Percentiles rank a stretch among this genome's conserved stretches.
phyloP scores from a whole-genome alignment of 805 yeast genomes.

The Candida peoriensis region DNA sequence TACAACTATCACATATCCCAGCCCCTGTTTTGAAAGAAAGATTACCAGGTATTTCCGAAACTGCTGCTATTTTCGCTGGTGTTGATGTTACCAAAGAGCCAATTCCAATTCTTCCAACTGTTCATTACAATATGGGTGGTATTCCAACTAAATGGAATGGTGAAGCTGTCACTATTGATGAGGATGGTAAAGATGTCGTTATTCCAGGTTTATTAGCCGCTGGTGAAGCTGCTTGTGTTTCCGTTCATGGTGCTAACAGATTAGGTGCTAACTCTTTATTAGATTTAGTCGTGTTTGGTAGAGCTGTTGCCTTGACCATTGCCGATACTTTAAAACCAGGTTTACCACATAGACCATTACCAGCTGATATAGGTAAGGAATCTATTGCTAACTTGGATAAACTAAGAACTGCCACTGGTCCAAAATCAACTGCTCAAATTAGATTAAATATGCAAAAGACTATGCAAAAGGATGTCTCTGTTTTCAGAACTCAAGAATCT shows the following conservation, averaged over 20 bases:
- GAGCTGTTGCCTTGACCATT: slow-evolving; percentile 95
- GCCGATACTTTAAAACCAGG: slow-evolving; percentile 84
- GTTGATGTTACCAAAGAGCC: slow-evolving; percentile 99
- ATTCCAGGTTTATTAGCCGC: slow-evolving; percentile 94
- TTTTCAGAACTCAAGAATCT: slow-evolving; percentile 89
- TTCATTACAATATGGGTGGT: slow-evolving; percentile 99
- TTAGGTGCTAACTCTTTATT: slow-evolving; percentile 96
- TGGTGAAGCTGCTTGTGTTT: slow-evolving; percentile 99
- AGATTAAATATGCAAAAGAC: slow-evolving; percentile 91
- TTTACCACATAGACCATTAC: slow-evolving; percentile 73
- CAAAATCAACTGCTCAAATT: slow-evolving; percentile 78
- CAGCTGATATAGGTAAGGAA: slow-evolving; percentile 84
- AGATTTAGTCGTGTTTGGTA: slow-evolving; percentile 95
- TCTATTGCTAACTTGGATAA: slow-evolving; percentile 87
- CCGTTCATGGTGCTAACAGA: slow-evolving; percentile 99
- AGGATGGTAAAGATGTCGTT: slow-evolving; percentile 80
- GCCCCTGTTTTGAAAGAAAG: slow-evolving; percentile 89
- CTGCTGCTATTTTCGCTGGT: slow-evolving; percentile 98
- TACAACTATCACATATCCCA: slow-evolving; percentile 93
- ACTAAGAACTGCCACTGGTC: slow-evolving; percentile 81
- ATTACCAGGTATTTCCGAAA: slow-evolving; percentile 98
- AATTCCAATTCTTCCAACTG: slow-evolving; percentile 96
- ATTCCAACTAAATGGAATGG: slow-evolving; percentile 97
- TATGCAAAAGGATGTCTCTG: slow-evolving; percentile 97
- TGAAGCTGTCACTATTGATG: slow-evolving; percentile 82